Conservation (phyloP, 1,139 yeast species). For the Candida tetrigidarum region DNA sequence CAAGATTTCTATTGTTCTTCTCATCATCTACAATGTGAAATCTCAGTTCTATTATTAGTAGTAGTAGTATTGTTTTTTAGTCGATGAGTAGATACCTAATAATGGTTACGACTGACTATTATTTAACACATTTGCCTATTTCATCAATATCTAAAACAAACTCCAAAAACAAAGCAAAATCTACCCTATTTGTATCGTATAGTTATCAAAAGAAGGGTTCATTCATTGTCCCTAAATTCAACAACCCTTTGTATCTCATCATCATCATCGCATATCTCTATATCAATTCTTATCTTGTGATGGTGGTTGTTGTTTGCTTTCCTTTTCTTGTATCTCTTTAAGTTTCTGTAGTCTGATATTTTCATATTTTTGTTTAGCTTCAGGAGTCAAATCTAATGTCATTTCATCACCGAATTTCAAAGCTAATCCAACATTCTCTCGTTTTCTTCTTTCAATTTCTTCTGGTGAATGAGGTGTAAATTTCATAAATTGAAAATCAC, state of each 20-base stretch:
- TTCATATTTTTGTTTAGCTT: conserved; percentile 41
- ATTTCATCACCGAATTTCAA: conserved; percentile 39
- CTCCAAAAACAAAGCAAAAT: no score
- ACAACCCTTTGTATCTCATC: neutral
- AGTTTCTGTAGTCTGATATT: conserved; percentile 27
- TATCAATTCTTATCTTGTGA: neutral
- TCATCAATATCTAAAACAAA: no score
- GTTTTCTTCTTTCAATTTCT: conserved; percentile 43
- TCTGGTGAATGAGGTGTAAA: conserved; percentile 44
- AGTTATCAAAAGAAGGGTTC: no score
- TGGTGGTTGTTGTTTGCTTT: conserved; percentile 6
- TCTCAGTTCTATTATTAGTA: no score
- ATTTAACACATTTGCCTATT: no score
- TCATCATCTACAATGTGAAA: no score
- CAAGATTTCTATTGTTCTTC: no score
- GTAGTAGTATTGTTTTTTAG: no score
- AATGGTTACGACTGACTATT: no score
- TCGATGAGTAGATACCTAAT: no score
- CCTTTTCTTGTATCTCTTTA: conserved; percentile 8
- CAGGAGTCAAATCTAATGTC: conserved; percentile 49
- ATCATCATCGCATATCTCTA: neutral
- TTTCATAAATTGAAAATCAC: conserved; percentile 45
- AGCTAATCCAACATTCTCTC: conserved; percentile 34
- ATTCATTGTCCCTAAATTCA: no score
- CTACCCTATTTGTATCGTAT: no score